Evolutionary conservation across 371 early-diverging fungal genomes (phyloP).

Genomic region (Rhizopus delemar): DNA sequence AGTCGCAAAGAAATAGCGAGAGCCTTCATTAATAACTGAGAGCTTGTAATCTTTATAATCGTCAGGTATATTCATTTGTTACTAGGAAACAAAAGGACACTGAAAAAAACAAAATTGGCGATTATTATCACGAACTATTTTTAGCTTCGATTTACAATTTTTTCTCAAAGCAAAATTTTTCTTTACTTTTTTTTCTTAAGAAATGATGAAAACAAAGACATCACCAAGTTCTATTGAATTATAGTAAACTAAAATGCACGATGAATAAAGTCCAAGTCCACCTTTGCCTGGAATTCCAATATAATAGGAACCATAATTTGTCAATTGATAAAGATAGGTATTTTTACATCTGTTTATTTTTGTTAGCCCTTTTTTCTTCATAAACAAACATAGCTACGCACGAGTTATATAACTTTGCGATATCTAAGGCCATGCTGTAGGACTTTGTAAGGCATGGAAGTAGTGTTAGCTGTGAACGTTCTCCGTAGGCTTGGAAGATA

Average conservation of each 20-base stretch:
- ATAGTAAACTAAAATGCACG: no score
- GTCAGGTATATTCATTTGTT: slow-evolving; percentile 3
- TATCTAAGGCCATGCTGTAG: slow-evolving; percentile 3
- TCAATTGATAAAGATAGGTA: not conserved
- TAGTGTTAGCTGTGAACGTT: slow-evolving; percentile 5
- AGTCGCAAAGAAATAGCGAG: not conserved
- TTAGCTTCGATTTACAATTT: no score
- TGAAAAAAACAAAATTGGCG: not conserved
- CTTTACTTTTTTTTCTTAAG: no score
- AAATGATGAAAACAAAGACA: no score
- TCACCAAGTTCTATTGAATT: no score
- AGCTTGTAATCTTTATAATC: slow-evolving; percentile 2
- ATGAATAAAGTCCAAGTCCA: no score
- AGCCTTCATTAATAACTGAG: slow-evolving; percentile 2
- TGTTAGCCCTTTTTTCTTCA: slow-evolving; percentile 1
- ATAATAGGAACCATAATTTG: not conserved
- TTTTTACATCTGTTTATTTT: slow-evolving; percentile 1
- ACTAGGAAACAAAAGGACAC: not conserved
- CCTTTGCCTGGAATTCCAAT: no score
- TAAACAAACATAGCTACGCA: slow-evolving; percentile 2
- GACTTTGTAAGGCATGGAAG: not conserved
- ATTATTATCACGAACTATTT: no score
- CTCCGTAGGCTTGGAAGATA: not conserved
- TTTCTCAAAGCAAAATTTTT: no score
- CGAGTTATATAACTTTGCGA: not conserved